Conservation (phyloP, 176 grass and related monocot species). For the Hordeum vulgare region DNA sequence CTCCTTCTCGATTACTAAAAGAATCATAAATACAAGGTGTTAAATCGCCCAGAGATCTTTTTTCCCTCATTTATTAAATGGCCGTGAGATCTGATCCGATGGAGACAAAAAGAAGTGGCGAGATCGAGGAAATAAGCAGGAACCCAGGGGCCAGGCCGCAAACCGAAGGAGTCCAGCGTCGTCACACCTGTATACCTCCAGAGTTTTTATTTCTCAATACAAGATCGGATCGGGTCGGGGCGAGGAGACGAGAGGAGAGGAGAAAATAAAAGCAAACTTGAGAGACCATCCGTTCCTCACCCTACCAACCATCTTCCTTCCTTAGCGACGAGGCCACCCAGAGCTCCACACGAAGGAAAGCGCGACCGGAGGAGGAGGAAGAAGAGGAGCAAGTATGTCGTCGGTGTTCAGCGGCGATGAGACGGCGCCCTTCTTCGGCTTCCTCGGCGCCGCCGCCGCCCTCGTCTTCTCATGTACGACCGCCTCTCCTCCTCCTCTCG, state of each 20-base stretch:
- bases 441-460: constrained; percentile 91
- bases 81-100: background rate
- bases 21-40: too few species aligned
- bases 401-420: constrained; percentile 95
- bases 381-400: constrained; percentile 35
- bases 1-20: too few species aligned
- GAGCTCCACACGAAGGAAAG: background rate
- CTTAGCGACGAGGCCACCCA: constrained; percentile 3
- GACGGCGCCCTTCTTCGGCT: constrained; percentile 98
- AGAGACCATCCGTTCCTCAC: background rate
- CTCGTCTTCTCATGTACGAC: constrained; percentile 85
- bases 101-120: background rate
- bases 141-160: background rate
- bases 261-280: constrained; percentile 1
- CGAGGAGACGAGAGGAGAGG: background rate
- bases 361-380: background rate
- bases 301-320: background rate
- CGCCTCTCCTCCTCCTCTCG: background rate
- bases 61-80: background rate
- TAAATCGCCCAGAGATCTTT: too few species aligned
- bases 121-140: background rate
- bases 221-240: constrained; percentile 13
- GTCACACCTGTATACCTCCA: background rate
- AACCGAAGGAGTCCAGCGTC: background rate
- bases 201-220: background rate